A percentile compares a stretch with the other conserved stretches of the same genome.
These are phyloP conservation scores for Neonectria hederae DNA, from an alignment of 2,329 filamentous ascomycete species.

Conservation along the genomic window DNA sequence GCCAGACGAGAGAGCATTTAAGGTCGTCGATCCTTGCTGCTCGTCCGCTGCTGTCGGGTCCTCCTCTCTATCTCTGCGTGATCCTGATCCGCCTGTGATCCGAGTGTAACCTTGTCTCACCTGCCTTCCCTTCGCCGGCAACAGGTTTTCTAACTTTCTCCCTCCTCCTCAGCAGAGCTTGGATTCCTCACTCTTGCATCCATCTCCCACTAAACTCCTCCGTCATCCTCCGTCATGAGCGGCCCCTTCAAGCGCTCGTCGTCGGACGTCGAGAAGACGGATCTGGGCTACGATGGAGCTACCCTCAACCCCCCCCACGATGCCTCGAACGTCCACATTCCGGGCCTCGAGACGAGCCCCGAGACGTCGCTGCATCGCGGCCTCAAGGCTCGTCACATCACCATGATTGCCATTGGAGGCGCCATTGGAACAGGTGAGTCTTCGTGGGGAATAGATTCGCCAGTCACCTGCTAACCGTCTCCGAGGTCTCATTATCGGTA, in stretches of 20 bases:
- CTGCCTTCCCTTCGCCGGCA: background rate
- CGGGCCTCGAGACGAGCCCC: conserved; percentile 59
- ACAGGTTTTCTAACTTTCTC: background rate
- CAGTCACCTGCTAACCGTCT: background rate
- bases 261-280: conserved; percentile 40
- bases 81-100: background rate
- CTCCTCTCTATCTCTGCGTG: background rate
- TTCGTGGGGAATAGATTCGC: background rate
- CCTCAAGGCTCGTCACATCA: conserved; percentile 64
- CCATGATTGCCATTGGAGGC: conserved; percentile 76
- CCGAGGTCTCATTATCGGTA: conserved; percentile 74
- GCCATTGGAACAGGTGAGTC: conserved; percentile 71
- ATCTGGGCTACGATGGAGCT: conserved; percentile 34
- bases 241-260: conserved; percentile 23
- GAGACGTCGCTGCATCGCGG: conserved; percentile 62
- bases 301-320: conserved; percentile 18
- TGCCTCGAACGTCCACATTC: conserved; percentile 48
- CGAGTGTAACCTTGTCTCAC: background rate
- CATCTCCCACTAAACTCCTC: background rate
- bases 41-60: background rate
- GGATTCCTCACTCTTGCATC: background rate
- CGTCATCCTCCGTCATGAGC: conserved; percentile 24
- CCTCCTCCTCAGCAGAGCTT: background rate
- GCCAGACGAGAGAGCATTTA: conserved; percentile 5
- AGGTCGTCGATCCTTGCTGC: conserved; percentile 15